phyloP scores from a whole-genome alignment of 495 filamentous ascomycete species.

The Lepraria neglecta region DNA sequence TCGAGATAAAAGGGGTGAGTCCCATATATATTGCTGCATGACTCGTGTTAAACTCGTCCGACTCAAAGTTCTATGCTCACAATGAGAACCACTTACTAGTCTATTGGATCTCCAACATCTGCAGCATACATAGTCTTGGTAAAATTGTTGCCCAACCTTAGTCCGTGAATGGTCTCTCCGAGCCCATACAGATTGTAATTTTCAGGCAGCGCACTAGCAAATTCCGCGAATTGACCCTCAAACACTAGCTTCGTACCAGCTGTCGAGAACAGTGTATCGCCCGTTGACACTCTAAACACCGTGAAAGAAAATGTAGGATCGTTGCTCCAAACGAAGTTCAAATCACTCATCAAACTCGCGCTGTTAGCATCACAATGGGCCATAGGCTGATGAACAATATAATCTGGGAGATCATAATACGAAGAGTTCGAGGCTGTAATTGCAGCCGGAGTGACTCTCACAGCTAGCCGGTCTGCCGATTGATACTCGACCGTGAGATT shows the following conservation, averaged over 20 bases:
- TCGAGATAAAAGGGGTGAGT: slow-evolving; percentile 58
- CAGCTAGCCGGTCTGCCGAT: slow-evolving; percentile 46
- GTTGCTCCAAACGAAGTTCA: slow-evolving; percentile 55
- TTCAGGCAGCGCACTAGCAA: slow-evolving; percentile 48
- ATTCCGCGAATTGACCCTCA: slow-evolving; percentile 61
- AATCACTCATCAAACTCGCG: slow-evolving; percentile 38
- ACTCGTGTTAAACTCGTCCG: not conserved
- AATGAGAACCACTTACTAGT: slow-evolving; percentile 34
- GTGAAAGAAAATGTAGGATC: slow-evolving; percentile 56
- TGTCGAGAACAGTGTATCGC: slow-evolving; percentile 54
- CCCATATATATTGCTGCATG: slow-evolving; percentile 52
- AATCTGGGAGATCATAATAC: slow-evolving; percentile 61
- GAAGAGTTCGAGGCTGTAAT: slow-evolving; percentile 58
- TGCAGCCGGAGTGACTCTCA: slow-evolving; percentile 54
- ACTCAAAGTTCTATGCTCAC: too few relatives aligned
- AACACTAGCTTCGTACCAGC: slow-evolving; percentile 51
- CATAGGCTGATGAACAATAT: slow-evolving; percentile 54
- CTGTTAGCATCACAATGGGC: slow-evolving; percentile 37
- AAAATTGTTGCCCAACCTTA: slow-evolving; percentile 53
- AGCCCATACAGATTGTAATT: slow-evolving; percentile 61
- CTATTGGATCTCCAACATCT: slow-evolving; percentile 59
- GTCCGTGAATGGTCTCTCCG: slow-evolving; percentile 53
- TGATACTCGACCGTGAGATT: slow-evolving; percentile 52
- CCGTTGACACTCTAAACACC: slow-evolving; percentile 48
- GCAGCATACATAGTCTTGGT: slow-evolving; percentile 65